Conservation (phyloP, 2,329 filamentous ascomycete species). For the Alternaria triticina region DNA sequence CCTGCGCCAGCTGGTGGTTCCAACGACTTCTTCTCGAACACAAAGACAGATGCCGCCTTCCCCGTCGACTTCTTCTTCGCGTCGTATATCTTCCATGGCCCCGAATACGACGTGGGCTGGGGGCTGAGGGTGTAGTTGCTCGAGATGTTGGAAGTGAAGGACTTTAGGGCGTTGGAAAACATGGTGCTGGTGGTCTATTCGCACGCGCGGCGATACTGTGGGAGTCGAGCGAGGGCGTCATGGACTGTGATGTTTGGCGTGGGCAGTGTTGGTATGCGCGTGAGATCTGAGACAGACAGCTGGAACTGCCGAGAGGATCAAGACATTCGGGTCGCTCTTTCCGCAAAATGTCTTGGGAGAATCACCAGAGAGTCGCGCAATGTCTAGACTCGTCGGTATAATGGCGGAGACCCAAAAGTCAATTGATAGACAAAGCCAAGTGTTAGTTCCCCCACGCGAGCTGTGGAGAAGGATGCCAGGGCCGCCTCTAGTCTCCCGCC, state of each 20-base stretch:
- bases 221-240: slow-evolving; percentile 32
- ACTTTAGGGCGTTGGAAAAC: slow-evolving; percentile 90
- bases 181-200: slow-evolving; percentile 62
- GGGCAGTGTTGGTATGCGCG: slow-evolving; percentile 16
- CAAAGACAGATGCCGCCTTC: slow-evolving; percentile 87
- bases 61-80: slow-evolving; percentile 95
- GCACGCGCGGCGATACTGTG: slow-evolving; percentile 32
- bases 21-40: slow-evolving; percentile 89
- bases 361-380: background rate
- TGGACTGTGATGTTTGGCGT: slow-evolving; percentile 29
- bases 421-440: slow-evolving; percentile 11
- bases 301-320: slow-evolving; percentile 27
- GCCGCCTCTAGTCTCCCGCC: slow-evolving; percentile 13
- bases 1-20: slow-evolving; percentile 69
- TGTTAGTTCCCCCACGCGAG: slow-evolving; percentile 24
- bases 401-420: background rate
- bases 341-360: background rate
- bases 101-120: slow-evolving; percentile 77
- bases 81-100: slow-evolving; percentile 97
- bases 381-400: background rate
- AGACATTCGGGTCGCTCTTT: slow-evolving; percentile 13
- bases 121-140: slow-evolving; percentile 86
- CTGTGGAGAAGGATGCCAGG: slow-evolving; percentile 18
- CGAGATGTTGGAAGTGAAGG: slow-evolving; percentile 90
- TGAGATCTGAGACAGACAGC: slow-evolving; percentile 27